Evolutionary conservation across 257 asterid genomes (phyloP).

Genomic region (Salvia rosmarinus): DNA sequence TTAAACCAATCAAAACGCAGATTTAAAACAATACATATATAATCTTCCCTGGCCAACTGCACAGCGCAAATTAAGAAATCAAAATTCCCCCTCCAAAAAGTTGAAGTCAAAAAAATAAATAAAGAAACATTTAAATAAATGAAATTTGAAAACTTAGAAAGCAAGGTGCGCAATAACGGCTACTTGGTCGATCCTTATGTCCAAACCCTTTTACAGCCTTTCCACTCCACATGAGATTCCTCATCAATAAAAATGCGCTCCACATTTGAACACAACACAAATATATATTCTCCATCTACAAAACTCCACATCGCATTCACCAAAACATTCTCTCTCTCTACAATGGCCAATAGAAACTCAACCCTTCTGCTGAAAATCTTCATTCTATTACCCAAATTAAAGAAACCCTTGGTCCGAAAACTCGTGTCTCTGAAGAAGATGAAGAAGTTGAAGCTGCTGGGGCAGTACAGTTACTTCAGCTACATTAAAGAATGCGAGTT

Average conservation of each 20-base stretch:
- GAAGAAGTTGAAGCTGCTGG: conserved; percentile 39
- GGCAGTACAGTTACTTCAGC: conserved; percentile 44
- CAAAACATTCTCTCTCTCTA: not conserved
- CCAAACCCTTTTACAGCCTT: conserved; percentile 47
- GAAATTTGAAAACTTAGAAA: conserved; percentile 33
- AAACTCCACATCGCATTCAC: not conserved
- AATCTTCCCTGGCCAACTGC: no score
- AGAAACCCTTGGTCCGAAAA: conserved; percentile 45
- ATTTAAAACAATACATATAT: no score
- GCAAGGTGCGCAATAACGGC: conserved; percentile 44
- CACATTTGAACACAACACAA: not conserved
- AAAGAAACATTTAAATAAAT: not conserved
- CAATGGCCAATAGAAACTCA: conserved; percentile 55
- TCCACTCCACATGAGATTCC: conserved; percentile 31
- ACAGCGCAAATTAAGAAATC: no score
- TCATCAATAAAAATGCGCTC: conserved; percentile 35
- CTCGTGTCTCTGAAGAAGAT: conserved; percentile 42
- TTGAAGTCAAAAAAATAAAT: not conserved
- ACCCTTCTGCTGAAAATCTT: conserved; percentile 49
- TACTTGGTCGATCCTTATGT: conserved; percentile 36
- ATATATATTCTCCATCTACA: no score
- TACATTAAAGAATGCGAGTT: conserved; percentile 64
- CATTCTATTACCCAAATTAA: conserved; percentile 53
- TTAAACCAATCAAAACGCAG: no score
- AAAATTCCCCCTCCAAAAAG: not conserved